Evolutionary conservation across 805 yeast genomes (phyloP), one percentile per base, ranked within the genome.

Genomic region (Brettanomyces nanus): DNA sequence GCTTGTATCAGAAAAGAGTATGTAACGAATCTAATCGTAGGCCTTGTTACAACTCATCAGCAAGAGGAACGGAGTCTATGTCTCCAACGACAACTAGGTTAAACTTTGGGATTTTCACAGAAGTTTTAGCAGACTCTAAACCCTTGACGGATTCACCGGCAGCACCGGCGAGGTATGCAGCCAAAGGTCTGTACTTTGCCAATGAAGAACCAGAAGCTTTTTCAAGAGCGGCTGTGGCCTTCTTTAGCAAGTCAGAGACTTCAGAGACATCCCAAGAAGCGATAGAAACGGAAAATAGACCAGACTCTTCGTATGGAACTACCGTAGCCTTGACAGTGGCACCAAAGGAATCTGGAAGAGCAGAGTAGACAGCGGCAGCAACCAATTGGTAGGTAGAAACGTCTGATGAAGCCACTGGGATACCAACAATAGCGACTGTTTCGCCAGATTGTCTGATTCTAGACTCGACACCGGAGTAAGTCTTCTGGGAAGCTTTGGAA

Each of bases 21-120:
- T n/a, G n/a, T n/a, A n/a, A n/a, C n/a, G n/a, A n/a, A n/a, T n/a
- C n/a, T n/a, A n/a, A n/a, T n/a, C n/a, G n/a, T n/a, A n/a, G n/a
- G n/a, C n/a, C 18, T 15, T 7, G 14, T 62, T 82, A 84, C 66
- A 90, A 80, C 69, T 92, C 96, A 63, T 83, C 87, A 54, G 82
- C 80, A 63, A 71, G 83, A 56, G 98, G 97, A 67, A 90, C 77
- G 48, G 76, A 77, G 58, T 78, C 80, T 44, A 81, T 77, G 63
- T 86, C 81, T 66, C 97, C 98, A 45, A 85, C 80, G 46, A 92
- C 96, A 48, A 81, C 92, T 57, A 83, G 80, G 69, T 80, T 86
- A 69, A 79, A 80, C 56, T 77, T 77, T 58, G 68, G 63, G 33
- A 53, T 51, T 45, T 65, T 62, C 38, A 63, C 69, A 19, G 61